Percentiles rank a stretch among this genome's conserved stretches.
These are phyloP conservation scores for Hsuehochloa calcarea DNA, from an alignment of 176 grass and related monocot species.

Conservation along the genomic window DNA sequence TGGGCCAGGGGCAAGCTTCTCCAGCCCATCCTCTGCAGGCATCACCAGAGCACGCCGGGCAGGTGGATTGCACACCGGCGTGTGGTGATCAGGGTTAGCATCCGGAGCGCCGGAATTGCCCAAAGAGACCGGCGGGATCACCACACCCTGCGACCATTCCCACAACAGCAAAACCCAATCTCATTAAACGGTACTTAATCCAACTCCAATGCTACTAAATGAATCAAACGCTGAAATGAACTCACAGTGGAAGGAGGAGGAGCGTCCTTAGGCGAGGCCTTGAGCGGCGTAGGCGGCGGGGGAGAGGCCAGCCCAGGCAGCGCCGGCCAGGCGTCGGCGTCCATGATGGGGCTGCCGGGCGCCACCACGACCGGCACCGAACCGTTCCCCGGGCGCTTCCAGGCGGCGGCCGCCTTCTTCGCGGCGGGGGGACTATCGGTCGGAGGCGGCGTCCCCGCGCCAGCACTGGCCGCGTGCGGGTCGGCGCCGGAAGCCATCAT, in stretches of 20 bases:
- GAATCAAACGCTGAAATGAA: constrained; percentile 31
- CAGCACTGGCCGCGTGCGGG: constrained; percentile 23
- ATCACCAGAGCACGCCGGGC: constrained; percentile 30
- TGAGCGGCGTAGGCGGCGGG: constrained; percentile 30
- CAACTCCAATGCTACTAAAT: neutral
- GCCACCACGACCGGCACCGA: constrained; percentile 27
- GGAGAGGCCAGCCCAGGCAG: constrained; percentile 59
- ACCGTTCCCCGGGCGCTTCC: constrained; percentile 45
- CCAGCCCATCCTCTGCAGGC: constrained; percentile 13
- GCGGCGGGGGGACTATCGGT: constrained; percentile 10
- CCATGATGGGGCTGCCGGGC: constrained; percentile 54
- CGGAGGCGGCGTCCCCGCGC: constrained; percentile 20
- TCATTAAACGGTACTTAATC: neutral
- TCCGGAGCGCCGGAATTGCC: constrained; percentile 19
- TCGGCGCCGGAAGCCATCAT: constrained; percentile 52
- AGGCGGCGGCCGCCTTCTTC: constrained; percentile 40
- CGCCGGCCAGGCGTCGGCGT: constrained; percentile 76
- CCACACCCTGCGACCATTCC: constrained; percentile 27
- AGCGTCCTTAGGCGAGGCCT: constrained; percentile 46
- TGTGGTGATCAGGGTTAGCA: constrained; percentile 19
- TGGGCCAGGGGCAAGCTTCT: constrained; percentile 32
- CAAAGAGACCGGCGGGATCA: constrained; percentile 28
- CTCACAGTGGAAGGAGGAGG: constrained; percentile 45
- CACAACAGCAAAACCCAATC: constrained; percentile 33
- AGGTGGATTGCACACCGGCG: constrained; percentile 11